phyloP scores from a whole-genome alignment of 1,284 basidiomycete species.

The Apiotrichum veenhuisii region DNA sequence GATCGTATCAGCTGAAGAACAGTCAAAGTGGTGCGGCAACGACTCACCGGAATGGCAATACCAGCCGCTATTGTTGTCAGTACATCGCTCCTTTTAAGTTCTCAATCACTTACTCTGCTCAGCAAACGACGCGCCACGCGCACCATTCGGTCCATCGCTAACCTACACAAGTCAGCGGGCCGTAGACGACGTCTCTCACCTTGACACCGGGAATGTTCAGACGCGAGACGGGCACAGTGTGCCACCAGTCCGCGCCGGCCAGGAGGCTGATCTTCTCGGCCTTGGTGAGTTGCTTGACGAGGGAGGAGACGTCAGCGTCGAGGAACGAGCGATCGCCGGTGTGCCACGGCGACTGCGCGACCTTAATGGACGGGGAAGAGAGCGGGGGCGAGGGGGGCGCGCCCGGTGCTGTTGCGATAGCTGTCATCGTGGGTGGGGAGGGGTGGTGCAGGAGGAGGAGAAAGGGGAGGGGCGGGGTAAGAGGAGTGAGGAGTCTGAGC shows the following conservation, averaged over 20 bases:
- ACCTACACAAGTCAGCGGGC: too few species aligned
- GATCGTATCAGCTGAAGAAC: neutral
- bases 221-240: constrained; percentile 58
- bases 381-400: neutral
- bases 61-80: constrained; percentile 37
- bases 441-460: too few species aligned
- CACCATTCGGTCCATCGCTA: constrained; percentile 32
- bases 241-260: constrained; percentile 58
- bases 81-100: too few species aligned
- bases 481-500: too few species aligned
- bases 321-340: constrained; percentile 6
- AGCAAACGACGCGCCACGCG: constrained; percentile 26
- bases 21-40: neutral
- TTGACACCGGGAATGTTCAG: constrained; percentile 58
- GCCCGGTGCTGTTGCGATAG: neutral
- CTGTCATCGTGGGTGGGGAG: too few species aligned
- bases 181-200: too few species aligned
- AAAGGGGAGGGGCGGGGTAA: too few species aligned
- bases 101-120: constrained; percentile 45
- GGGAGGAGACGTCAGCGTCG: constrained; percentile 1
- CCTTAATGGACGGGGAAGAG: neutral
- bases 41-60: constrained; percentile 66
- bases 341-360: neutral
- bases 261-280: constrained; percentile 36
- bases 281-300: neutral